Percentiles rank a stretch among this genome's conserved stretches.
These are phyloP conservation scores for Eucalyptus urophylla DNA, from an alignment of 345 rosid genomes.

Conservation along the genomic window DNA sequence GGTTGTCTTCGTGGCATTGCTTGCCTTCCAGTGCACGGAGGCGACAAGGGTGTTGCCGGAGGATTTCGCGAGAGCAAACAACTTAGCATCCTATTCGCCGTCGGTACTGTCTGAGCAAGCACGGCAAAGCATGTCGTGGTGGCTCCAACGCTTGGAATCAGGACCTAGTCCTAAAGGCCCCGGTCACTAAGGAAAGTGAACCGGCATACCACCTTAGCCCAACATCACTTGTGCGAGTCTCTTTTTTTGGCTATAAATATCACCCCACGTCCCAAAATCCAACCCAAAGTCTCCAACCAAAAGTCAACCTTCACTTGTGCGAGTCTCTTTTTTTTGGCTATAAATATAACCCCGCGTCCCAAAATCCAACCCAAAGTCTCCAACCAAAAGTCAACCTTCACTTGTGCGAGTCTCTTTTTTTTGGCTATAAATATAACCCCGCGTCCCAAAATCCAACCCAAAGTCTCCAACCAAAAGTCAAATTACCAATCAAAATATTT, in stretches of 20 bases:
- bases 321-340: neutral
- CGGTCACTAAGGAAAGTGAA: conserved; percentile 9
- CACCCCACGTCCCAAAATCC: neutral
- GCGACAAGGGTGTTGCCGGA: neutral
- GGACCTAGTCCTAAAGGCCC: conserved; percentile 33
- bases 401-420: too few species aligned
- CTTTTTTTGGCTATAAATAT: neutral
- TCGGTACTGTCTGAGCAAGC: conserved; percentile 10
- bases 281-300: neutral
- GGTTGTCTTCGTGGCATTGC: neutral
- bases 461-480: neutral
- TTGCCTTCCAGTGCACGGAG: neutral
- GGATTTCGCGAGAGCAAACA: neutral
- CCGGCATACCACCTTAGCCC: neutral
- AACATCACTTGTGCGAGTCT: neutral
- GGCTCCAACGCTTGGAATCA: conserved; percentile 14
- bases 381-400: neutral
- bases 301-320: neutral
- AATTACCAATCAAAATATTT: neutral
- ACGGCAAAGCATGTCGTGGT: conserved; percentile 5
- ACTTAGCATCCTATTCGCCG: neutral
- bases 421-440: neutral
- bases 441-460: neutral
- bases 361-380: neutral
- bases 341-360: neutral